Conservation (phyloP, 1,284 basidiomycete genomes). For the Uromyces viciae-fabae region DNA sequence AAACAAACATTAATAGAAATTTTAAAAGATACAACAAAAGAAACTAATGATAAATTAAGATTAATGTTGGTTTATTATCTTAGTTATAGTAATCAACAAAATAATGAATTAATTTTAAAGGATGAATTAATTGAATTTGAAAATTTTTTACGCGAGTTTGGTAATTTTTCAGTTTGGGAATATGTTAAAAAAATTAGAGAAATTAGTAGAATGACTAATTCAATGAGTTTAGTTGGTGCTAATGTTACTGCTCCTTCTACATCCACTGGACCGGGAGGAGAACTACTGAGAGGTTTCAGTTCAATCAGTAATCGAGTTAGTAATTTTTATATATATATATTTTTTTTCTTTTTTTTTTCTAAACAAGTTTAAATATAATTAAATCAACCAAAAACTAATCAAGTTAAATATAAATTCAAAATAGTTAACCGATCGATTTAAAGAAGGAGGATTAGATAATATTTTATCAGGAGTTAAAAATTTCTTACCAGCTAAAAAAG, state of each 20-base stretch:
- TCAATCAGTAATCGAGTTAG: conserved; percentile 80
- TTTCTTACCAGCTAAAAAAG: conserved; percentile 91
- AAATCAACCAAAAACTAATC: not conserved
- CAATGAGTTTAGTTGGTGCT: conserved; percentile 60
- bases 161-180: conserved; percentile 72
- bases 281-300: conserved; percentile 85
- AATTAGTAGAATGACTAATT: conserved; percentile 80
- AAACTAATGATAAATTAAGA: conserved; percentile 80
- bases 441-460: conserved; percentile 88
- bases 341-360: not conserved
- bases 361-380: not conserved
- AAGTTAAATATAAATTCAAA: not conserved
- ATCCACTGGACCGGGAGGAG: conserved; percentile 61
- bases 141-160: conserved; percentile 75
- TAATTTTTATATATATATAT: too few species aligned
- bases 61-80: conserved; percentile 91
- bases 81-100: too few species aligned
- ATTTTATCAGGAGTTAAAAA: conserved; percentile 97
- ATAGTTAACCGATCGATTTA: conserved; percentile 82
- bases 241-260: conserved; percentile 65
- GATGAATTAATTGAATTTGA: conserved; percentile 85
- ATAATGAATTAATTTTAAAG: conserved; percentile 73
- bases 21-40: conserved; percentile 65
- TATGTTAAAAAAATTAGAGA: conserved; percentile 86
- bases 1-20: conserved; percentile 76